A percentile compares a stretch with the other conserved stretches of the same genome.
Conservation (phyloP, 73 alveolate species). For the Paramecium tetraurelia region DNA sequence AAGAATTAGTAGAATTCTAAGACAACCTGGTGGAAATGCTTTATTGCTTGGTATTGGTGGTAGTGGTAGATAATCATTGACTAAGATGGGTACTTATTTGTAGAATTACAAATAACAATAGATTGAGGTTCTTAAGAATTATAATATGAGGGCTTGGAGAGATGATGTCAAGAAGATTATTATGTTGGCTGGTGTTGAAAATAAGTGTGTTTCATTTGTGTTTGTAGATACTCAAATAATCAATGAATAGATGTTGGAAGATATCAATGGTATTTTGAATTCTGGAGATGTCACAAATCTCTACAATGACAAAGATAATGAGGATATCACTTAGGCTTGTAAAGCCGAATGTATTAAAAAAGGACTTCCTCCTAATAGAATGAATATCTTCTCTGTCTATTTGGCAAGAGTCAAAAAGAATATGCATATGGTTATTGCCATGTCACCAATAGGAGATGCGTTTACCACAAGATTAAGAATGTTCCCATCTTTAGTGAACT, state of each 20-base stretch:
- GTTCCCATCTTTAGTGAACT: conserved; percentile 99
- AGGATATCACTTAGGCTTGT: conserved; percentile 56
- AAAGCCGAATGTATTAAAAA: conserved; percentile 74
- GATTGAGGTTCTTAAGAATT: conserved; percentile 76
- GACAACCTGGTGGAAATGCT: conserved; percentile 99
- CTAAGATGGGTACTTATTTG: conserved; percentile 78
- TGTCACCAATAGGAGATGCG: conserved; percentile 98
- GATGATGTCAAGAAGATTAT: conserved; percentile 75
- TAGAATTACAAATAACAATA: conserved; percentile 70
- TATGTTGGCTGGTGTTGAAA: conserved; percentile 78
- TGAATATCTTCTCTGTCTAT: conserved; percentile 72
- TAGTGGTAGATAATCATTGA: conserved; percentile 79
- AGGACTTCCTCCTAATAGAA: conserved; percentile 66
- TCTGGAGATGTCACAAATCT: conserved; percentile 98
- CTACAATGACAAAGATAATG: conserved; percentile 92
- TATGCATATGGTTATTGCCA: conserved; percentile 97
- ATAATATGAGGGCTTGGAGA: conserved; percentile 78
- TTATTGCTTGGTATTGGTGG: conserved; percentile 97
- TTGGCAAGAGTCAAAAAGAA: conserved; percentile 88
- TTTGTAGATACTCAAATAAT: conserved; percentile 81
- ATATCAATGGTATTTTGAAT: conserved; percentile 81
- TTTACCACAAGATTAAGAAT: conserved; percentile 96
- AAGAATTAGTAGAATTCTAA: conserved; percentile 95
- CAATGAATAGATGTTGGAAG: conserved; percentile 84
- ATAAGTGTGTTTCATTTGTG: conserved; percentile 67